These are phyloP conservation scores for Blastobotrys chiropterorum DNA, from an alignment of 805 yeast species.

Conservation along the genomic window DNA sequence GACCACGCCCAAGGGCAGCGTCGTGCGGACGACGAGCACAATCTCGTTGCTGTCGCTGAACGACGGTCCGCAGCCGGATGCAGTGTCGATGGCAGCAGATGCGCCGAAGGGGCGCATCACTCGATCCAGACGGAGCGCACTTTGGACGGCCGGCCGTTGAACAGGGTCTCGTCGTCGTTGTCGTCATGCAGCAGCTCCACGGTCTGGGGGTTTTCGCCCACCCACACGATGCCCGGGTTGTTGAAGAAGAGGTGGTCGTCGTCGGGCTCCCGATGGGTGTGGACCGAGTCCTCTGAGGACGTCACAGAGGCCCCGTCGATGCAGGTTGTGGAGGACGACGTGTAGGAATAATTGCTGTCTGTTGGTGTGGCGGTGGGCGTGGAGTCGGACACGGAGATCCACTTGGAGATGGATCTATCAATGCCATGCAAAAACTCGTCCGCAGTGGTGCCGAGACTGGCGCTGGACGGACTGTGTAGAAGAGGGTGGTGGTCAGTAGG, in stretches of 20 bases:
- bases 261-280: background rate
- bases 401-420: slow-evolving; percentile 1
- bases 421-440: slow-evolving; percentile 5
- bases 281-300: background rate
- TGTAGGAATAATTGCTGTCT: background rate
- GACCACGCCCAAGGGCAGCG: slow-evolving; percentile 11
- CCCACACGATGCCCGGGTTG: slow-evolving; percentile 4
- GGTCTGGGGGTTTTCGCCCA: background rate
- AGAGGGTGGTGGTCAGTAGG: background rate
- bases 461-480: background rate
- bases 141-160: background rate
- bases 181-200: background rate
- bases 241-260: background rate
- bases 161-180: background rate
- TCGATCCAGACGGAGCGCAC: background rate
- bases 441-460: background rate
- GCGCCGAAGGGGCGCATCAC: background rate
- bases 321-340: background rate
- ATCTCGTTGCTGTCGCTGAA: background rate
- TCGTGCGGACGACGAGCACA: background rate
- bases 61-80: background rate
- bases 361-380: background rate
- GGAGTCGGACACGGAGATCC: slow-evolving; percentile 5
- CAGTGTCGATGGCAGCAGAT: background rate
- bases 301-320: background rate